Evolutionary conservation across 139 green algal species (phyloP), one percentile per base, ranked within the genome.

Genomic region (Chlorella sp.): DNA sequence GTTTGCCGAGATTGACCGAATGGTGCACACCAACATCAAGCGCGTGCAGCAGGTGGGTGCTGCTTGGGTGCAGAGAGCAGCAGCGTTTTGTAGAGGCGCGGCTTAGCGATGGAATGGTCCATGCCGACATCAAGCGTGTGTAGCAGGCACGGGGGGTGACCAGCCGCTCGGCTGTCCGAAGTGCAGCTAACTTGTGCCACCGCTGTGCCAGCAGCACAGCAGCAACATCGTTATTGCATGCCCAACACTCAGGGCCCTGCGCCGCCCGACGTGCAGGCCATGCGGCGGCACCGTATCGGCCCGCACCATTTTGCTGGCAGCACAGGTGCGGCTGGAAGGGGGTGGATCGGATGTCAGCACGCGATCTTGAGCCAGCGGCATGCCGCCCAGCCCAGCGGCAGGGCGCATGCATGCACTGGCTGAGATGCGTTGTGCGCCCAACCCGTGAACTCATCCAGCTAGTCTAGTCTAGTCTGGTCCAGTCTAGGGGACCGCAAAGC

Each of bases 281-380:
- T 96, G 70, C 73, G 84, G 24, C 68, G 77, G 40, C 60, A 88
- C 24, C 85, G 90, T n/a, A 84, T 98, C 4, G 95, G 95, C 3
- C 94, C 94, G 0, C 95, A 99, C 85, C 96, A 98, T 85, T 98
- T 98, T 84, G 72, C 87, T 7, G 96, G 96, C 28, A 96, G 94
- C 34, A 99, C 94, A 14, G 77, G 76, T 82, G 76, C 4, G 76
- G 36, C 69, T 76, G 6, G 14, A 3, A 11, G 24, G 8, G 8
- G 34, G 28, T 74, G 60, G 7, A 30, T 3, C 44, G 34, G 34
- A 32, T 74, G 67, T 24, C 24, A 36, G 8, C 28, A n/a, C n/a
- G n/a, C n/a, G n/a, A n/a, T n/a, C n/a, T n/a, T 5, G 60, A 65
- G 11, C 28, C 20, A 22, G 60, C 60, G 34, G 60, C 60, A 36